Evolutionary conservation across 2,329 filamentous ascomycete genomes (phyloP), one percentile per base, ranked within the genome.

Genomic region (Diplodia mutila): DNA sequence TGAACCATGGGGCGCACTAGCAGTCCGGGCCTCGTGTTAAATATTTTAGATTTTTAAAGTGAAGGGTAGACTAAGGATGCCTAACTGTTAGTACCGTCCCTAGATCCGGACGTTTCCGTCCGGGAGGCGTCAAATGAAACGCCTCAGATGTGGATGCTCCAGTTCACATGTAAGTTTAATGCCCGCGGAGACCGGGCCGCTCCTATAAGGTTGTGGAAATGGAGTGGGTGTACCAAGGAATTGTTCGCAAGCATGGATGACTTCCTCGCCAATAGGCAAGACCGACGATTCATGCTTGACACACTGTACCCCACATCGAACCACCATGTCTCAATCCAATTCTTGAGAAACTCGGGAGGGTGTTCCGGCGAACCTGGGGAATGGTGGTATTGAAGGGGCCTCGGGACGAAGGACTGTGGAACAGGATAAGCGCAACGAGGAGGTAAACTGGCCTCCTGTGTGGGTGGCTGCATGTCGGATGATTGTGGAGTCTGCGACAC

Each of bases 401-500:
- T 18, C n/a, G n/a, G 29, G 29, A 14, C 29, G n/a, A 16, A 18
- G 11, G 52, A 23, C 4, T 29, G 34, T 42, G 37, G 27, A n/a
- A 42, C 37, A 34, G 39, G 21, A 27, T 21, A 27, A 59, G 55
- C 55, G 34, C 32, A 14, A 25, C 12, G 18, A 29, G 32, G 53
- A 55, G 53, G 53, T 9, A 23, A 42, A 59, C 27, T 27, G 21
- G 54, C 34, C 23, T 46, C 37, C 37, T 46, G 34, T 42, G 34
- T 59, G 8, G 25, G 39, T 48, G 39, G 57, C 57, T 61, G 57
- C 57, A 61, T 48, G 57, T 61, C 39, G 21, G 27, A 61, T 48
- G 55, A 34, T 8, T 61, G 57, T 48, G 39, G 57, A 61, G 57
- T 61, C 57, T 61, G 57, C 57, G 57, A 61, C 57, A 61, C 57